Conservation (phyloP, 176 grass and related monocot species). For the Triticum dicoccoides region DNA sequence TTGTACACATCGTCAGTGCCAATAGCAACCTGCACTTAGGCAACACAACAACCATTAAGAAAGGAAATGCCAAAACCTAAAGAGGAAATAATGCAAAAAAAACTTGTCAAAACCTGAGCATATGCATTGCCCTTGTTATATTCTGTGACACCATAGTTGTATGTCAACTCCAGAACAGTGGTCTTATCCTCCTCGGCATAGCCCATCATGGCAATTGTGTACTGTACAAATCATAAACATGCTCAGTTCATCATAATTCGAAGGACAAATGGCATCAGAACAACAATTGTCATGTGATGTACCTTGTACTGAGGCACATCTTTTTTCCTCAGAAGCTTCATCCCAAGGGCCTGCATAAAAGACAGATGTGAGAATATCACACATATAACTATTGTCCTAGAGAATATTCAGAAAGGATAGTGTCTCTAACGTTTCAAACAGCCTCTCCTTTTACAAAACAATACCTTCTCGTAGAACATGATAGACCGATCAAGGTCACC, state of each 20-base stretch:
- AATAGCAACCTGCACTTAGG: conserved; percentile 64
- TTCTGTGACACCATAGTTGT: conserved; percentile 90
- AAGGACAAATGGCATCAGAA: not conserved
- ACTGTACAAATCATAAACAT: conserved; percentile 36
- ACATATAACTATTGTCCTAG: not conserved
- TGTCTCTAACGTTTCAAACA: not conserved
- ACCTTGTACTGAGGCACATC: conserved; percentile 92
- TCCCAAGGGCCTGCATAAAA: conserved; percentile 67
- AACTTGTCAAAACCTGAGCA: conserved; percentile 61
- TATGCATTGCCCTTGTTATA: conserved; percentile 97
- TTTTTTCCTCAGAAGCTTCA: conserved; percentile 87
- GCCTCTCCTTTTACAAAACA: not conserved
- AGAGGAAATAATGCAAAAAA: not conserved
- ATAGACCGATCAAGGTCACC: conserved; percentile 87
- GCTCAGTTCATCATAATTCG: conserved; percentile 26
- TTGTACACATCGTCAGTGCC: conserved; percentile 95
- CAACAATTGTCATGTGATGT: conserved; percentile 1
- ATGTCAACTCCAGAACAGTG: conserved; percentile 83
- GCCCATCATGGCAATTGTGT: conserved; percentile 88
- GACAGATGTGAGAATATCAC: conserved; percentile 5
- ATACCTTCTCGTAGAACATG: conserved; percentile 93
- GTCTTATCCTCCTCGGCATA: conserved; percentile 78
- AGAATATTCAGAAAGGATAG: conserved; percentile 2
- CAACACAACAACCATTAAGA: not conserved
- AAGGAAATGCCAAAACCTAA: not conserved